Percentiles rank a stretch among this genome's conserved stretches.
phyloP scores from a whole-genome alignment of 148 eudicot genomes.

The Agrostemma githago region DNA sequence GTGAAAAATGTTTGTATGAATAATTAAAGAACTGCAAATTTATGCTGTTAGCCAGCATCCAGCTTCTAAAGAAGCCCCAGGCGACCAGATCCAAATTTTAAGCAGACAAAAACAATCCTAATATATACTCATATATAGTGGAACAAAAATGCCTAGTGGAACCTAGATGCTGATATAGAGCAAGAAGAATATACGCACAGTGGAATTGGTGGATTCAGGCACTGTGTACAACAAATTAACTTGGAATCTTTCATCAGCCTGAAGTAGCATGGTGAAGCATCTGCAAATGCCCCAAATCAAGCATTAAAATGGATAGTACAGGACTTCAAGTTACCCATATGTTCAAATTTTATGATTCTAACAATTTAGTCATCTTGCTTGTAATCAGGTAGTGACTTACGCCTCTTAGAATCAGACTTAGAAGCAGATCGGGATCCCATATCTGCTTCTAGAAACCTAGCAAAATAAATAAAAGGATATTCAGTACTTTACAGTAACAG shows the following conservation, averaged over 20 bases:
- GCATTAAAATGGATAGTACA: background rate
- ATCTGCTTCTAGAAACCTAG: slow-evolving; percentile 7
- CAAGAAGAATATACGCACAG: slow-evolving; percentile 23
- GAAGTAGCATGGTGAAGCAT: slow-evolving; percentile 18
- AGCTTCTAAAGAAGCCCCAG: background rate
- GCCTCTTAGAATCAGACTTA: slow-evolving; percentile 4
- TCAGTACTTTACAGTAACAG: background rate
- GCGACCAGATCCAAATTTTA: background rate
- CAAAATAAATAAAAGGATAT: background rate
- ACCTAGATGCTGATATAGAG: background rate
- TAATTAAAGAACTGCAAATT: background rate
- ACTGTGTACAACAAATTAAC: slow-evolving; percentile 33
- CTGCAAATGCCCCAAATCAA: slow-evolving; percentile 19
- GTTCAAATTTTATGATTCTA: background rate
- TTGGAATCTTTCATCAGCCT: slow-evolving; percentile 35
- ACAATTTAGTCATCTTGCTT: background rate
- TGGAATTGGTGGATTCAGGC: slow-evolving; percentile 32
- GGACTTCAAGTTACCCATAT: background rate
- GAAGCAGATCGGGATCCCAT: slow-evolving; percentile 1
- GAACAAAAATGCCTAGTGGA: background rate
- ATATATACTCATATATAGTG: background rate
- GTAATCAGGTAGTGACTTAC: slow-evolving; percentile 9
- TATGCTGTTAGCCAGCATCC: background rate
- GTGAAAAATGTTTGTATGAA: background rate
- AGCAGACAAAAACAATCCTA: background rate